Conservation (phyloP, 116 monocot genomes). For the Dioscorea cayenensis region DNA sequence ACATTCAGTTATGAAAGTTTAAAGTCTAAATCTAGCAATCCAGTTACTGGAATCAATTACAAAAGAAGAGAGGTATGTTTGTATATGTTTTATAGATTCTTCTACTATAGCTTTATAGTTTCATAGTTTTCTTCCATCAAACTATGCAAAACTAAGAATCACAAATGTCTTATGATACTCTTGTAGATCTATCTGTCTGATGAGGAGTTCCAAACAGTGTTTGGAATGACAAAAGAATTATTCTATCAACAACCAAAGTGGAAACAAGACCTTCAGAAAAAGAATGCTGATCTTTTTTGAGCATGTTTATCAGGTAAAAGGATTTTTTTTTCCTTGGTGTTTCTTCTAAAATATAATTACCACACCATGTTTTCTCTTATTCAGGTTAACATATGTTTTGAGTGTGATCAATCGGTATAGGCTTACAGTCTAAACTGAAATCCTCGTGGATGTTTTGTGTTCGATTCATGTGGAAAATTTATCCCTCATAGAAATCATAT, state of each 20-base stretch:
- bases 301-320: neutral
- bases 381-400: too few species aligned
- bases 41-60: conserved; percentile 54
- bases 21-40: conserved; percentile 58
- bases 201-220: conserved; percentile 65
- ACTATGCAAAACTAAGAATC: too few species aligned
- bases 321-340: too few species aligned
- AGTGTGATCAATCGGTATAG: too few species aligned
- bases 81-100: neutral
- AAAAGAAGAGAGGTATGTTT: conserved; percentile 62
- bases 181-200: conserved; percentile 65
- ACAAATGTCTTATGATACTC: too few species aligned
- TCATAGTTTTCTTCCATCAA: too few species aligned
- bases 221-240: conserved; percentile 73
- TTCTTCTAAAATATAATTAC: too few species aligned
- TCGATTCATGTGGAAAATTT: too few species aligned
- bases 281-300: conserved; percentile 83
- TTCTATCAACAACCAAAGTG: conserved; percentile 87
- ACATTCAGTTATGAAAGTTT: conserved; percentile 60
- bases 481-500: too few species aligned
- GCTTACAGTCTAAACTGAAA: too few species aligned
- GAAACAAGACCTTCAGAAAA: conserved; percentile 96
- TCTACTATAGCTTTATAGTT: neutral
- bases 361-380: too few species aligned
- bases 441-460: too few species aligned